A percentile compares a stretch with the other conserved stretches of the same genome.
These are phyloP conservation scores for Wickerhamomyces canadensis DNA, from an alignment of 805 yeast species.

Conservation along the genomic window DNA sequence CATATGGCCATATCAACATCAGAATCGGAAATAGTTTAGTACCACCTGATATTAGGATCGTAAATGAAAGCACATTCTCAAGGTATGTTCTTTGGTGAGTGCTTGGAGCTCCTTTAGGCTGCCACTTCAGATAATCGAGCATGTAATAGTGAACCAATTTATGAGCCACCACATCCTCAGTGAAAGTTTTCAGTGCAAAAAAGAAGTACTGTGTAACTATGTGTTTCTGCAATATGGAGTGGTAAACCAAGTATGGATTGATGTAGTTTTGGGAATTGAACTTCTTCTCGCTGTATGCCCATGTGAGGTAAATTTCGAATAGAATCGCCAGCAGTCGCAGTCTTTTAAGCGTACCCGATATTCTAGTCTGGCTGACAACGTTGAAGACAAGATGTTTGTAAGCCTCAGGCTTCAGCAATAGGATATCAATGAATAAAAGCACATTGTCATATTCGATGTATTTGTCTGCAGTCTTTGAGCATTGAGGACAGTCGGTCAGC, in stretches of 20 bases:
- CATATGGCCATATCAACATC: slow-evolving; percentile 97
- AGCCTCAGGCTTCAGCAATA: slow-evolving; percentile 82
- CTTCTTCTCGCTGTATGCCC: slow-evolving; percentile 85
- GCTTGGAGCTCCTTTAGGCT: slow-evolving; percentile 7
- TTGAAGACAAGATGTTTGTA: slow-evolving; percentile 85
- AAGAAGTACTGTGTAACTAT: slow-evolving; percentile 48
- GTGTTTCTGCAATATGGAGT: slow-evolving; percentile 26
- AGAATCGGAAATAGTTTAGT: slow-evolving; percentile 84
- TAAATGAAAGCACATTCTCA: slow-evolving; percentile 48
- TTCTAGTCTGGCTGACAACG: slow-evolving; percentile 29
- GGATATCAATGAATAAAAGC: slow-evolving; percentile 73
- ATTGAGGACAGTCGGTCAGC: slow-evolving; percentile 67
- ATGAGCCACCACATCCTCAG: slow-evolving; percentile 40
- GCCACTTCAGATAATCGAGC: slow-evolving; percentile 25
- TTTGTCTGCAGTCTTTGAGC: slow-evolving; percentile 77
- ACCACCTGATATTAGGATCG: slow-evolving; percentile 70
- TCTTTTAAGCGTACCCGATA: slow-evolving; percentile 29
- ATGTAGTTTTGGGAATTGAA: slow-evolving; percentile 17
- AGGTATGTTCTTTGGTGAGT: slow-evolving; percentile 15
- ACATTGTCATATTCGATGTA: slow-evolving; percentile 90
- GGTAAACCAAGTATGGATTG: slow-evolving; percentile 24
- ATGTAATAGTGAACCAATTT: slow-evolving; percentile 28
- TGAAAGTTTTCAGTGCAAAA: slow-evolving; percentile 47
- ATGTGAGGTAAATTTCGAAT: slow-evolving; percentile 83
- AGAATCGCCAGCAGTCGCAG: slow-evolving; percentile 58